A percentile compares a stretch with the other conserved stretches of the same genome.
Conservation (phyloP, 2,329 filamentous ascomycete species). For the Alternaria incomplexa region DNA sequence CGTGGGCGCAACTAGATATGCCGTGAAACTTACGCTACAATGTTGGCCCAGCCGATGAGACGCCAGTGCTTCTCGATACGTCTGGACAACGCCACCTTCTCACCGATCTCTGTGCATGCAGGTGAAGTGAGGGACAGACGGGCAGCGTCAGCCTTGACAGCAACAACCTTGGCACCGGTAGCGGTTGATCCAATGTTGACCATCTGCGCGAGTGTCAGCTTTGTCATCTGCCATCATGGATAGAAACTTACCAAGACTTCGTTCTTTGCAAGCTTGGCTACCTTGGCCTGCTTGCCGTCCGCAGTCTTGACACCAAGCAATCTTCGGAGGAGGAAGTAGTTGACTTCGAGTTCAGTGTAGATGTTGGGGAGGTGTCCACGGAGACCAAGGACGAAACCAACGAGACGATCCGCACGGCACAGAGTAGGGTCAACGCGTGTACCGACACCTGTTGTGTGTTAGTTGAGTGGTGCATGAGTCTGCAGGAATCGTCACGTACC, state of each 20-base stretch:
- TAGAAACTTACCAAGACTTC: constrained; percentile 71
- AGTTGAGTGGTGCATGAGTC: constrained; percentile 6
- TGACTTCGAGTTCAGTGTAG: constrained; percentile 95
- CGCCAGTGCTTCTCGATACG: constrained; percentile 99
- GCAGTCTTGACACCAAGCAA: constrained; percentile 96
- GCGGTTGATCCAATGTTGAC: constrained; percentile 99
- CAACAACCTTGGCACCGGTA: constrained; percentile 94
- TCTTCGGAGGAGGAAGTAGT: constrained; percentile 96
- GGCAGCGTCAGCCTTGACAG: constrained; percentile 96
- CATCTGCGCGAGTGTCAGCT: constrained; percentile 62
- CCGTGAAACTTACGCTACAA: constrained; percentile 48
- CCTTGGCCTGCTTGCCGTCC: constrained; percentile 99
- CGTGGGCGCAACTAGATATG: background rate
- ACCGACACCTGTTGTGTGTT: constrained; percentile 71
- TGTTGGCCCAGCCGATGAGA: constrained; percentile 52
- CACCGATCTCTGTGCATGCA: constrained; percentile 94
- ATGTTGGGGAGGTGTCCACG: constrained; percentile 94
- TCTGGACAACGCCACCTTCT: constrained; percentile 95
- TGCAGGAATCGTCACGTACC: constrained; percentile 48
- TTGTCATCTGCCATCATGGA: background rate
- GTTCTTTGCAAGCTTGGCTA: constrained; percentile 96
- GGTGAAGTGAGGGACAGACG: constrained; percentile 92
- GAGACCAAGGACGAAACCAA: constrained; percentile 95
- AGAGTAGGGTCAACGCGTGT: constrained; percentile 97
- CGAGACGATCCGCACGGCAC: constrained; percentile 97